Base-by-base conservation (phyloP, 2,329 filamentous ascomycete genomes). In the Venturia effusa region DNA sequence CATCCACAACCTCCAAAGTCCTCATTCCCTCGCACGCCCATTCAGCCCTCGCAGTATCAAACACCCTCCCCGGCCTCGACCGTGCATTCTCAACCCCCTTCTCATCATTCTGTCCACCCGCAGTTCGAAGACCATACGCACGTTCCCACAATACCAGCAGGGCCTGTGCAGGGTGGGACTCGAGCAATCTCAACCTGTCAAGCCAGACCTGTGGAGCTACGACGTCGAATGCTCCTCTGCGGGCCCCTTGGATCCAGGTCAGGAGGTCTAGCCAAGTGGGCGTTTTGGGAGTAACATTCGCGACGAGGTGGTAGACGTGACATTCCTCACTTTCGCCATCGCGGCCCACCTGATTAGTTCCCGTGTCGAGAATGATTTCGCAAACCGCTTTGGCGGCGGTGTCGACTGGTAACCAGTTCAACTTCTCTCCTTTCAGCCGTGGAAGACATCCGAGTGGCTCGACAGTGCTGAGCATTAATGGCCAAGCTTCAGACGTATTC, bases 401-500 rank as follows among this genome's bases (percentile, higher is more conserved):
- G 66, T 73, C 70, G 3, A 73, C 72, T 7, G 72, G 71, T 19
- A 72, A 69, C 72, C 72, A 74, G 55, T 65, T 67, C 2, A 69
- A 68, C 7, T 27, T 61, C 51, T 79, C 61, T 1, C 17, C 61
- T 22, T 48, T 15, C 13, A 62, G 8, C 3, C n/a, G 67, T 43
- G 73, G 72, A 19, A 75, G 66, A 57, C 71, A 71, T 0, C 67
- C 66, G n/a, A 71, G 71, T 27, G 72, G 55, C 27, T 61, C 67
- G 19, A 67, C 67, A 19, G 71, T 75, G 61, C 72, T 74, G 51
- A 82, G 73, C 70, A 81, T 81, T 51, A 82, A 69, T 0, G 80
- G 80, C 8, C 81, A 78, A 1, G 77, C 80, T 65, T 83, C 80
- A 0, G 74, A 79, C 3, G 73, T 68, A 62, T 82, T 83, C 80